A percentile compares a stretch with the other conserved stretches of the same genome.
phyloP scores from a whole-genome alignment of 352 stramenopile species.

The Phytophthora hybrid region DNA sequence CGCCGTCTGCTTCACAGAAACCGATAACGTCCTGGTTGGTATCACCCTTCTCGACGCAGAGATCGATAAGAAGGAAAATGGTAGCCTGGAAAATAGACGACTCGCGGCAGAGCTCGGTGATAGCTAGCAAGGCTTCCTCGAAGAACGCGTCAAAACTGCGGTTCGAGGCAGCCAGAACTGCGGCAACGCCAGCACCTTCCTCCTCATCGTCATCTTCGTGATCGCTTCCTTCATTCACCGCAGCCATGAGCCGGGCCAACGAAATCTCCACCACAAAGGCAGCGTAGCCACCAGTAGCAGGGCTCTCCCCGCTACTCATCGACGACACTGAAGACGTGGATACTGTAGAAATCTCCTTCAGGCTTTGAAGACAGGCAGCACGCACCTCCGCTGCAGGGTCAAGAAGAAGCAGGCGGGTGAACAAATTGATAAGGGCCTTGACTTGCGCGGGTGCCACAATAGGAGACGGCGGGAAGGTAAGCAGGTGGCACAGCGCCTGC shows the following conservation, averaged over 20 bases:
- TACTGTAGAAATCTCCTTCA: conserved; percentile 82
- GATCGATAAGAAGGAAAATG: conserved; percentile 74
- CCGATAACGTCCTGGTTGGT: conserved; percentile 28
- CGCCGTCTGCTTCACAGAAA: conserved; percentile 49
- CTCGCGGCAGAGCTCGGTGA: conserved; percentile 80
- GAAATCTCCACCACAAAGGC: conserved; percentile 80
- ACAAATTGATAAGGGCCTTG: conserved; percentile 77
- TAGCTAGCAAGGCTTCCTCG: conserved; percentile 69
- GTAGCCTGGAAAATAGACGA: conserved; percentile 84
- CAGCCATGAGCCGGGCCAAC: conserved; percentile 73
- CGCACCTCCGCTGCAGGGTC: conserved; percentile 74
- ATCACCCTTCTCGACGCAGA: conserved; percentile 50
- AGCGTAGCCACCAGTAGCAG: conserved; percentile 66
- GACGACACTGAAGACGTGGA: conserved; percentile 24
- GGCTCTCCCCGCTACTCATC: conserved; percentile 21
- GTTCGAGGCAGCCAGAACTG: conserved; percentile 58
- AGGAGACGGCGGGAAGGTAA: conserved; percentile 83
- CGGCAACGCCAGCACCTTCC: conserved; percentile 35
- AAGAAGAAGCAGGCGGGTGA: conserved; percentile 74
- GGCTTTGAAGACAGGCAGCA: conserved; percentile 64
- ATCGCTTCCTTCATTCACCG: conserved; percentile 44
- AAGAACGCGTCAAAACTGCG: conserved; percentile 73
- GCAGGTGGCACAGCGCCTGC: conserved; percentile 73
- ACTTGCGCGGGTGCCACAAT: conserved; percentile 72
- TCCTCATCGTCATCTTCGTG: conserved; percentile 45